Evolutionary conservation across 2,329 filamentous ascomycete genomes (phyloP).

Genomic region (Pseudogymnoascus sp.): DNA sequence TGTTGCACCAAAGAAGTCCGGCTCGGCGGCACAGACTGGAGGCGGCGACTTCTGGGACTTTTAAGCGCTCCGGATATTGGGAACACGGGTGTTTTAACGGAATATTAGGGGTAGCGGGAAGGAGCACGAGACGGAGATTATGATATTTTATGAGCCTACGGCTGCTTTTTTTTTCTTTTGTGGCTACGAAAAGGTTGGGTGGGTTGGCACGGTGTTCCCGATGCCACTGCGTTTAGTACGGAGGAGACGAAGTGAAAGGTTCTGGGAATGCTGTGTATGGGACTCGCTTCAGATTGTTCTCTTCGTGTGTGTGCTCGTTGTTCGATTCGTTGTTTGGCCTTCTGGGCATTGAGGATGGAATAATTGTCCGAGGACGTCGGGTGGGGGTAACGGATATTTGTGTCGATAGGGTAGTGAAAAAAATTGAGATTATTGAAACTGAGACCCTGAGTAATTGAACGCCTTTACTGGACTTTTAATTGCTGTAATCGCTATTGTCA

Average conservation of each 20-base stretch:
- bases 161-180: constrained; percentile 7
- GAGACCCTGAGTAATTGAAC: background rate
- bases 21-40: constrained; percentile 21
- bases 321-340: constrained; percentile 5
- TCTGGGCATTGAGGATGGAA: background rate
- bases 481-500: too few species aligned
- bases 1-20: constrained; percentile 20
- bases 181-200: constrained; percentile 6
- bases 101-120: background rate
- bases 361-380: background rate
- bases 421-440: background rate
- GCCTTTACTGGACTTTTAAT: too few species aligned
- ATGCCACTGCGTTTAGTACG: background rate
- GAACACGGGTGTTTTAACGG: background rate
- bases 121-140: constrained; percentile 1
- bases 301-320: constrained; percentile 6
- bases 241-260: background rate
- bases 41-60: constrained; percentile 32
- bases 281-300: constrained; percentile 6
- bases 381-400: background rate
- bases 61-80: constrained; percentile 15
- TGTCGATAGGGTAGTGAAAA: constrained; percentile 2
- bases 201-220: constrained; percentile 5
- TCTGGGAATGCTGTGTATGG: constrained; percentile 5
- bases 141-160: constrained; percentile 7